phyloP scores from a whole-genome alignment of 352 stramenopile genomes.

The Phytophthora melonis region DNA sequence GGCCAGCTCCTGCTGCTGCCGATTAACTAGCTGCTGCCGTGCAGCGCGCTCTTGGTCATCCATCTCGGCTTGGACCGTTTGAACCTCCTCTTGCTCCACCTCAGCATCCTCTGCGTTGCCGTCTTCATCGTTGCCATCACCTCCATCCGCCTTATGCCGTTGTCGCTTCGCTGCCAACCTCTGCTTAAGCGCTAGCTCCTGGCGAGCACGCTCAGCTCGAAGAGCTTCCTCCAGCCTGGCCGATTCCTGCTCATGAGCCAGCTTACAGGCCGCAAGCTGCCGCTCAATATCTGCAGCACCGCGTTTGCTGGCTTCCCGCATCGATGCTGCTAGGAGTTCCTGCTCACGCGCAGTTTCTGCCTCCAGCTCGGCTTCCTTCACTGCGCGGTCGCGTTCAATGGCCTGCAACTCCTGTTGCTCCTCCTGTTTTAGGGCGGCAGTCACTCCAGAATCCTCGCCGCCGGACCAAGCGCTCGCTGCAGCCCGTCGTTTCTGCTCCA shows the following conservation, averaged over 20 bases:
- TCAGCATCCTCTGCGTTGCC: neutral
- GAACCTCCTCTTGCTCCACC: slow-evolving; percentile 15
- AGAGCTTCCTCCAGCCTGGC: slow-evolving; percentile 41
- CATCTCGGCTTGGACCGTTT: slow-evolving; percentile 26
- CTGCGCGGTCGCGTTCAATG: slow-evolving; percentile 41
- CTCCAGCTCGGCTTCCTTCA: slow-evolving; percentile 33
- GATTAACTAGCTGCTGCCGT: slow-evolving; percentile 27
- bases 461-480: neutral
- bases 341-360: slow-evolving; percentile 41
- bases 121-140: slow-evolving; percentile 1
- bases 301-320: slow-evolving; percentile 31
- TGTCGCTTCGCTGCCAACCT: slow-evolving; percentile 46
- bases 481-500: slow-evolving; percentile 41
- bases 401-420: slow-evolving; percentile 41
- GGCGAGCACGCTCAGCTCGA: slow-evolving; percentile 40
- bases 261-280: slow-evolving; percentile 47
- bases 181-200: slow-evolving; percentile 55
- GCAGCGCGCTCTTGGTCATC: slow-evolving; percentile 30
- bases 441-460: neutral
- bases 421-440: slow-evolving; percentile 25
- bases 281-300: slow-evolving; percentile 45
- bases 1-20: slow-evolving; percentile 43
- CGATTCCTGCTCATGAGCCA: slow-evolving; percentile 38
- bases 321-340: slow-evolving; percentile 22
- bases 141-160: slow-evolving; percentile 6